Base-by-base conservation (phyloP, 805 yeast species). In the Metschnikowia drakensbergensis region DNA sequence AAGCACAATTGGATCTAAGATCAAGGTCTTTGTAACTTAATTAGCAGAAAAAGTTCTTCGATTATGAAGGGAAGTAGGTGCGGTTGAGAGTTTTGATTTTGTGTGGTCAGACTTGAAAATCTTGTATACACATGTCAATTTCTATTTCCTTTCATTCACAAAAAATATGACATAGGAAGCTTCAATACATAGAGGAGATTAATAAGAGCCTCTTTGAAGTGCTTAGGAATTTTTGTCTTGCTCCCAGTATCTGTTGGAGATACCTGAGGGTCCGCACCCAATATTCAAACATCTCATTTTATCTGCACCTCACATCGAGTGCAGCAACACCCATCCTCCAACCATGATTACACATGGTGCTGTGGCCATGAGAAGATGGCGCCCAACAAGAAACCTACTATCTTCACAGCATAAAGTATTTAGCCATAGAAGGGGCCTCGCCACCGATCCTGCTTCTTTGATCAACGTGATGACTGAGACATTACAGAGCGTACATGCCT, bases 401-500 rank as follows among this genome's bases (percentile, higher is more conserved):
- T 23, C 29, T 22, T n/a, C 9, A 3, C 28, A 23, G 7, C 13
- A 23, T 23, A n/a, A 6, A n/a, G 8, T n/a, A 6, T 5, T 25
- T 8, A 23, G 28, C n/a, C 45, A 32, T 6, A 49, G 11, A 30
- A 39, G 71, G 44, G 47, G 54, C 38, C 59, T 61, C 36, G 62
- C 71, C 11, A 30, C 62, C 7, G 74, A 69, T 26, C 69, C 73
- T 7, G 65, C 63, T n/a, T 47, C 57, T 8, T 37, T 71, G 9
- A 65, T 72, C 10, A 52, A 58, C 13, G 50, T 67, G 3, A 53
- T 71, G 48, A 70, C 76, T 1, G 70, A 68, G 35, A 48, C 70
- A 5, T 54, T 84, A 22, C 79, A 77, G 50, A 51, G 68, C 1
- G 43, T 80, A 1, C 92, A 86, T 64, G 65, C 75, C 6, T 47